These are phyloP conservation scores for Alternaria sp. DNA, from an alignment of 2,329 filamentous ascomycete species.

Conservation along the genomic window DNA sequence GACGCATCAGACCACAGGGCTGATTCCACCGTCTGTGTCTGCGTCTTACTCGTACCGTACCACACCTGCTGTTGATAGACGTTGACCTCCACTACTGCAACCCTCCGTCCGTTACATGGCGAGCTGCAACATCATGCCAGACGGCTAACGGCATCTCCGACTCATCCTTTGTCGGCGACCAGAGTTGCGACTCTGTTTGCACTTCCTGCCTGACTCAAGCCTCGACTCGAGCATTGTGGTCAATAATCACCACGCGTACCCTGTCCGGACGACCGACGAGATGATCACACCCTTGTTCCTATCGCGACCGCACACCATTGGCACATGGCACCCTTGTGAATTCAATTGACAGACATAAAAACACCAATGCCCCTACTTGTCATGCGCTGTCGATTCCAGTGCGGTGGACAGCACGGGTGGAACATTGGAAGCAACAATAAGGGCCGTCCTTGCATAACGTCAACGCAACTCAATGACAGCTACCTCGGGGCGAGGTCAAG, in stretches of 20 bases:
- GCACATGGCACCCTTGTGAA: slow-evolving; percentile 50
- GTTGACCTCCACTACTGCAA: slow-evolving; percentile 9
- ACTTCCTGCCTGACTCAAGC: slow-evolving; percentile 18
- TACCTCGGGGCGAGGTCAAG: slow-evolving; percentile 15
- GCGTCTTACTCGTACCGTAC: slow-evolving; percentile 23
- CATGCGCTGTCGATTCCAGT: slow-evolving; percentile 28
- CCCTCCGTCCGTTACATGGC: slow-evolving; percentile 11
- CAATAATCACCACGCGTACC: slow-evolving; percentile 6
- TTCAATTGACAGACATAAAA: slow-evolving; percentile 11
- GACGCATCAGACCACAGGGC: slow-evolving; percentile 34
- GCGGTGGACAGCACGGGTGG: slow-evolving; percentile 36
- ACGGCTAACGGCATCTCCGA: neutral
- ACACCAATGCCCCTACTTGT: slow-evolving; percentile 9
- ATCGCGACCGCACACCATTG: slow-evolving; percentile 29
- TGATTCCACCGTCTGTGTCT: slow-evolving; percentile 11
- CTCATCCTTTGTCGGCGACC: neutral
- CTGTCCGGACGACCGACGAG: slow-evolving; percentile 18
- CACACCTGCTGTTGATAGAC: slow-evolving; percentile 17
- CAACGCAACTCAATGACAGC: slow-evolving; percentile 20
- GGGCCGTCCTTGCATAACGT: slow-evolving; percentile 38
- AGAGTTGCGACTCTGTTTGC: slow-evolving; percentile 7
- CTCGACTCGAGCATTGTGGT: slow-evolving; percentile 12
- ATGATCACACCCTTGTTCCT: slow-evolving; percentile 27
- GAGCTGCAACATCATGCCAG: slow-evolving; percentile 12
- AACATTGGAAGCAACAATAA: slow-evolving; percentile 33